Evolutionary conservation across 129 eudicot genomes (phyloP).

Genomic region (Solidago caesia): DNA sequence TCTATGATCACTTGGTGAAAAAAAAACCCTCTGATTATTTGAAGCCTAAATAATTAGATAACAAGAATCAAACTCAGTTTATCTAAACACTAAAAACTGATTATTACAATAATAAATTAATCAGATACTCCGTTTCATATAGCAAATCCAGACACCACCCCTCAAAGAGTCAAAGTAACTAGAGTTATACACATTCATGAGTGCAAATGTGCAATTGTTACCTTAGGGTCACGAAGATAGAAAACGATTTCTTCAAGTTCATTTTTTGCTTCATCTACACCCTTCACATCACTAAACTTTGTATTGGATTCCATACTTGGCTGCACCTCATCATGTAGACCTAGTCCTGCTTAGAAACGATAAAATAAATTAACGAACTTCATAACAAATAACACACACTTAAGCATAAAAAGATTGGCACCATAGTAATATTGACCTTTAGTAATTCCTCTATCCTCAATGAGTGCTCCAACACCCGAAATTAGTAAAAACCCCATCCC

Average conservation of each 20-base stretch:
- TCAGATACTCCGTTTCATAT: neutral
- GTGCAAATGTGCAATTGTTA: no score
- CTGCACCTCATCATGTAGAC: constrained; percentile 76
- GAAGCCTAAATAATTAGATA: neutral
- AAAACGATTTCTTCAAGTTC: constrained; percentile 97
- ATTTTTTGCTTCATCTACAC: constrained; percentile 95
- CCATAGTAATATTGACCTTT: constrained; percentile 54
- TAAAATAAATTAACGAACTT: neutral
- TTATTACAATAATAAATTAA: neutral
- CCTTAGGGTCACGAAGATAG: constrained; percentile 99
- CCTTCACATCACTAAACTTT: constrained; percentile 73
- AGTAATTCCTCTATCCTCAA: constrained; percentile 93
- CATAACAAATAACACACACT: no score
- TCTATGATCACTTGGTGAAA: no score
- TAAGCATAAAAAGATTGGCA: neutral
- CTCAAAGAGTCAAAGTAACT: neutral
- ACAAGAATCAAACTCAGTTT: neutral
- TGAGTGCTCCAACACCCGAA: constrained; percentile 85
- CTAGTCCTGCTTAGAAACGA: constrained; percentile 41
- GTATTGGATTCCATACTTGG: constrained; percentile 79
- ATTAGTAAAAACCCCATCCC: constrained; percentile 79
- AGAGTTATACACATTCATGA: neutral
- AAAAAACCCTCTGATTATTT: neutral
- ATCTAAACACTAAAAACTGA: neutral
- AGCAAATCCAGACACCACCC: no score